Conservation (phyloP, 2,329 filamentous ascomycete genomes). For the Cladosporium velox region DNA sequence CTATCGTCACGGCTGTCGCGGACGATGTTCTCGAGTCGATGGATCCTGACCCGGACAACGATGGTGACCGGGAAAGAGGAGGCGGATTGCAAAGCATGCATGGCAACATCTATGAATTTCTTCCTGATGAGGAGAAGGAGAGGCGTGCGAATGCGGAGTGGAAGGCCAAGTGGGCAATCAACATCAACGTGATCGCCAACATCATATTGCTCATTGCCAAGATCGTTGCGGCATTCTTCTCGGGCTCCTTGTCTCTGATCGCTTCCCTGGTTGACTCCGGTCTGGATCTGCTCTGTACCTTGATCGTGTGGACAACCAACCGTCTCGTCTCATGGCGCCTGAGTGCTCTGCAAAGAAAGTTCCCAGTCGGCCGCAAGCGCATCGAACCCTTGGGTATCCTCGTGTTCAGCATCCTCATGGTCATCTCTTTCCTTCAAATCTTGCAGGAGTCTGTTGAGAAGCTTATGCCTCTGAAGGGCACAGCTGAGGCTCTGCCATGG, state of each 20-base stretch:
- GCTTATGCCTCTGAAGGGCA: constrained; percentile 52
- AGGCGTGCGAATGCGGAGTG: constrained; percentile 49
- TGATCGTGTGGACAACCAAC: constrained; percentile 64
- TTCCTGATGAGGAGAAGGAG: constrained; percentile 57
- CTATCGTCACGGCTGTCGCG: constrained; percentile 57
- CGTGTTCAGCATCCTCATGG: constrained; percentile 65
- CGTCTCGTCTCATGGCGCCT: constrained; percentile 60
- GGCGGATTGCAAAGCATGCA: constrained; percentile 52
- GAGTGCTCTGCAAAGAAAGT: constrained; percentile 52
- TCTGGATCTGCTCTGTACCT: constrained; percentile 61
- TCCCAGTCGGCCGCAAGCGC: constrained; percentile 59
- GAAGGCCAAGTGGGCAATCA: constrained; percentile 59
- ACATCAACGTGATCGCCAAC: constrained; percentile 63
- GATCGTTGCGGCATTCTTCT: constrained; percentile 56
- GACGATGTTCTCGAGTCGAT: constrained; percentile 63
- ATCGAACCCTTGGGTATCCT: constrained; percentile 64
- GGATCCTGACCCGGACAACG: constrained; percentile 59
- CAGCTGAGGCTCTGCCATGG: constrained; percentile 52
- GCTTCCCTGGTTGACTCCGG: constrained; percentile 64
- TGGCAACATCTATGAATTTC: constrained; percentile 56
- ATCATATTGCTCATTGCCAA: constrained; percentile 59
- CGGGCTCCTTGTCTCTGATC: constrained; percentile 61
- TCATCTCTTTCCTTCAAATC: constrained; percentile 63
- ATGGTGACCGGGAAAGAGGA: constrained; percentile 56
- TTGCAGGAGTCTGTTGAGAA: constrained; percentile 62